These are phyloP conservation scores for Citrullus colocynthis DNA, from an alignment of 306 rosid genomes.

Conservation along the genomic window DNA sequence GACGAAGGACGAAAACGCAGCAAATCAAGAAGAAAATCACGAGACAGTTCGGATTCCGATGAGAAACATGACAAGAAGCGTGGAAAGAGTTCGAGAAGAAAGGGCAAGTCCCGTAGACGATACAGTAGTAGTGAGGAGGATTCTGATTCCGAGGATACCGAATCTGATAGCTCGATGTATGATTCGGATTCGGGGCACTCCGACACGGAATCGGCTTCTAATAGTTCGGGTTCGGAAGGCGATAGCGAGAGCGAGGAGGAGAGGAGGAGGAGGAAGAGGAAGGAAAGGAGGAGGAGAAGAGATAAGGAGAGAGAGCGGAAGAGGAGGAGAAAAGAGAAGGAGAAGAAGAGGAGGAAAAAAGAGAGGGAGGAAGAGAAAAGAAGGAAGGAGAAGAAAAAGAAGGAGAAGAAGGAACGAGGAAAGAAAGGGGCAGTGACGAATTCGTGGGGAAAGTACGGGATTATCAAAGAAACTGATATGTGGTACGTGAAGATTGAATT, in stretches of 20 bases:
- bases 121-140: conserved; percentile 48
- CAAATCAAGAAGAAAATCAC: conserved; percentile 32
- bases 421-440: conserved; percentile 79
- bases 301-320: conserved; percentile 15
- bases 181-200: conserved; percentile 24
- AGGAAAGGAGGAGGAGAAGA: conserved; percentile 13
- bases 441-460: conserved; percentile 81
- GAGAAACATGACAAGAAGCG: conserved; percentile 15
- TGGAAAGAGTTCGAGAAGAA: conserved; percentile 18
- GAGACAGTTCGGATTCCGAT: conserved; percentile 21
- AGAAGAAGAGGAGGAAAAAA: conserved; percentile 20
- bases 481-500: conserved; percentile 36
- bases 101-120: conserved; percentile 39
- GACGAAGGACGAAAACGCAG: conserved; percentile 17
- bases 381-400: conserved; percentile 34
- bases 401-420: conserved; percentile 63
- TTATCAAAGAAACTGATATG: conserved; percentile 94
- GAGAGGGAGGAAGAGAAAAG: conserved; percentile 21
- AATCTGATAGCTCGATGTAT: conserved; percentile 27
- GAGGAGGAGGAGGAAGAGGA: conserved; percentile 24
- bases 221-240: conserved; percentile 23
- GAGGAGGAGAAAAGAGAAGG: conserved; percentile 23
- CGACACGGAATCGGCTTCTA: conserved; percentile 26
- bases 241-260: conserved; percentile 42
- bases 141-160: conserved; percentile 25